Evolutionary conservation across 768 basidiomycete species (phyloP).

Genomic region (Xerocomus brunneocitrinus): DNA sequence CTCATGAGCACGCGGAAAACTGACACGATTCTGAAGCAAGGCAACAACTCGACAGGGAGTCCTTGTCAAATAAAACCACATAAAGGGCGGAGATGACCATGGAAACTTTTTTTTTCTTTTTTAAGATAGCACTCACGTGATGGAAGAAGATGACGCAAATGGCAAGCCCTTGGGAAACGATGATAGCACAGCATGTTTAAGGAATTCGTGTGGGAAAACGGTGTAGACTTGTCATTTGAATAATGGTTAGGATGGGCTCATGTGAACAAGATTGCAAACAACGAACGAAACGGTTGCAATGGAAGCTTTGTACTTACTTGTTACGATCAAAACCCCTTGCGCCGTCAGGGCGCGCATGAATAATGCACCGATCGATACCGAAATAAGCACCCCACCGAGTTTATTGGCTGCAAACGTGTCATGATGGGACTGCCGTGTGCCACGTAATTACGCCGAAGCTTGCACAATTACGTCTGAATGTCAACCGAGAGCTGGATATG

Average conservation of each 20-base stretch:
- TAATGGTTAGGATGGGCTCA: slow-evolving; percentile 50
- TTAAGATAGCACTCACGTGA: slow-evolving; percentile 44
- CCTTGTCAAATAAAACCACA: slow-evolving; percentile 8
- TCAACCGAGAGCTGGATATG: slow-evolving; percentile 19
- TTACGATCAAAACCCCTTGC: slow-evolving; percentile 34
- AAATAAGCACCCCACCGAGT: slow-evolving; percentile 3
- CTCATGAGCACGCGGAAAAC: not conserved
- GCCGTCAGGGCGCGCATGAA: slow-evolving; percentile 24
- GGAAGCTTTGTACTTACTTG: not conserved
- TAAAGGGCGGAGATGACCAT: slow-evolving; percentile 25
- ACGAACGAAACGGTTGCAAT: slow-evolving; percentile 41
- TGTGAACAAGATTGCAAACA: slow-evolving; percentile 52
- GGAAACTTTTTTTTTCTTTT: slow-evolving; percentile 9
- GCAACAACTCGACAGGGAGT: not conserved
- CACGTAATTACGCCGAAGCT: slow-evolving; percentile 34
- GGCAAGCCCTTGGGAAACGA: slow-evolving; percentile 25
- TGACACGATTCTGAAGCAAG: slow-evolving; percentile 4
- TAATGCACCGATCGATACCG: slow-evolving; percentile 7
- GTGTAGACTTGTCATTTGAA: slow-evolving; percentile 36
- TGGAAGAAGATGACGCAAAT: slow-evolving; percentile 51
- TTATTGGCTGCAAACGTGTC: slow-evolving; percentile 6
- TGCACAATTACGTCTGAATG: slow-evolving; percentile 28
- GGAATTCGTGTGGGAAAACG: slow-evolving; percentile 4
- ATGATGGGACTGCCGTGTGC: slow-evolving; percentile 21
- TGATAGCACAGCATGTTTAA: slow-evolving; percentile 7